These are phyloP conservation scores for Oldenlandia corymbosa DNA, from an alignment of 257 asterid genomes.

Conservation along the genomic window DNA sequence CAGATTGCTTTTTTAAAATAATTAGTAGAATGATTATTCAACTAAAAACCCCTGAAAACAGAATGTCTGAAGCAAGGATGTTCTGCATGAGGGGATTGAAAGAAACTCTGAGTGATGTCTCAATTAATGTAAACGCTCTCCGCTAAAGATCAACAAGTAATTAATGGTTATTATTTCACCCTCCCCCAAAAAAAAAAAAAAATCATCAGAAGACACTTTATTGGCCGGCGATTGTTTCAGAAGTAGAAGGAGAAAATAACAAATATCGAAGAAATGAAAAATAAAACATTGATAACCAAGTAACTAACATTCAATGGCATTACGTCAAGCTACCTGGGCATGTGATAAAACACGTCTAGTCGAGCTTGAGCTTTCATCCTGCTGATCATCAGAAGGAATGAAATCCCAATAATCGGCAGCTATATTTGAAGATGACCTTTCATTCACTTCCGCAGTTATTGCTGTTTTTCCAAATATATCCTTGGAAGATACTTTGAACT, in stretches of 20 bases:
- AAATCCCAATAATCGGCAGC: constrained; percentile 87
- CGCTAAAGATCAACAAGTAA: background rate
- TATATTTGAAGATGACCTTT: constrained; percentile 23
- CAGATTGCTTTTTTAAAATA: background rate
- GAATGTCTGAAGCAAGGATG: background rate
- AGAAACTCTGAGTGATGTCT: background rate
- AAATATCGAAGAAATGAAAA: background rate
- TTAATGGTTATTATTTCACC: background rate
- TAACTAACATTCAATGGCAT: background rate
- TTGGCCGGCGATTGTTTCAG: no score
- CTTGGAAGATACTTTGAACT: constrained; percentile 65
- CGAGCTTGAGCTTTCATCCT: constrained; percentile 30
- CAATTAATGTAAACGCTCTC: background rate
- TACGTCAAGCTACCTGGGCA: constrained; percentile 55
- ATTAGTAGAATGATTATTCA: background rate
- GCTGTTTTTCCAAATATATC: constrained; percentile 67
- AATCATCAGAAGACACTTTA: background rate
- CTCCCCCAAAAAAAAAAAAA: no score
- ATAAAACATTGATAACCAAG: background rate
- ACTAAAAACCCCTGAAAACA: background rate
- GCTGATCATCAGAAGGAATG: constrained; percentile 54
- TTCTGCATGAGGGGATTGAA: no score
- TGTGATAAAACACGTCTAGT: constrained; percentile 58
- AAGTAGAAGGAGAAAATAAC: no score
- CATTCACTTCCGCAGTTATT: constrained; percentile 62